Conservation (phyloP, 805 yeast species). For the Kluyveromyces siamensis region DNA sequence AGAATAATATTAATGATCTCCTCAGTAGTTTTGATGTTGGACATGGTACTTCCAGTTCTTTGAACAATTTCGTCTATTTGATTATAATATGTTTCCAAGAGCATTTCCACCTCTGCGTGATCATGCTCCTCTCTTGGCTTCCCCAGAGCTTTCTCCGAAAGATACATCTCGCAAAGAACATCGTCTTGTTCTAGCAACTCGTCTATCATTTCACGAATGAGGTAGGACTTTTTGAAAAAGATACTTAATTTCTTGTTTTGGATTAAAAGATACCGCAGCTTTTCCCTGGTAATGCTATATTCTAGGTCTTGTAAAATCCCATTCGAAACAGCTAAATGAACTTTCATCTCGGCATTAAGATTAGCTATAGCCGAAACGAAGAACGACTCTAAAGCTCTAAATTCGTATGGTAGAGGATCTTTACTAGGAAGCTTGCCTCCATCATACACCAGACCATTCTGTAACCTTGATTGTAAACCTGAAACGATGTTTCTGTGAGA, state of each 20-base stretch:
- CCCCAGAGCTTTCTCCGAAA: conserved; percentile 51
- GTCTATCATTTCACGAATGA: conserved; percentile 77
- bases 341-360: conserved; percentile 78
- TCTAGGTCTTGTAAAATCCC: conserved; percentile 74
- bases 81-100: conserved; percentile 82
- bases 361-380: conserved; percentile 72
- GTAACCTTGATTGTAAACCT: conserved; percentile 16
- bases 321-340: conserved; percentile 65
- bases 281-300: conserved; percentile 68
- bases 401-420: conserved; percentile 66
- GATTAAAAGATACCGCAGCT: conserved; percentile 66
- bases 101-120: conserved; percentile 82
- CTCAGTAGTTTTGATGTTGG: conserved; percentile 88
- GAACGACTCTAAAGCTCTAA: conserved; percentile 83
- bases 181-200: conserved; percentile 85
- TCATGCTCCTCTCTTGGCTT: conserved; percentile 44
- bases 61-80: conserved; percentile 94
- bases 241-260: conserved; percentile 79
- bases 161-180: conserved; percentile 69
- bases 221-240: conserved; percentile 72
- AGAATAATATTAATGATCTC: conserved; percentile 88
- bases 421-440: conserved; percentile 13
- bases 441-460: conserved; percentile 8
- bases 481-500: conserved; percentile 20
- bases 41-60: conserved; percentile 62